phyloP scores from a whole-genome alignment of 768 basidiomycete species.

The Trametes coccinea region DNA sequence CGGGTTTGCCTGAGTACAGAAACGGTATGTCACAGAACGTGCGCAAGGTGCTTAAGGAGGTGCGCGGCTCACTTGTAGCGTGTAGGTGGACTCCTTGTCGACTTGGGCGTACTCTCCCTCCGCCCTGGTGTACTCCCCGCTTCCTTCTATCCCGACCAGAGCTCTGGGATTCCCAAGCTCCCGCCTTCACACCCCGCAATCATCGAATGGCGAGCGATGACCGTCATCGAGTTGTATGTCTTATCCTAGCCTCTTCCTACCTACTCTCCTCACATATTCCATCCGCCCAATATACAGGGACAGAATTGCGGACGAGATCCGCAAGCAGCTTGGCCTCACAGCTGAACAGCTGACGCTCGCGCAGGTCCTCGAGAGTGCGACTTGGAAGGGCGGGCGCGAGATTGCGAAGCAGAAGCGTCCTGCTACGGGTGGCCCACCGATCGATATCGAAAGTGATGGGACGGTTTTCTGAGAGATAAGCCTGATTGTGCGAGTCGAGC shows the following conservation, averaged over 20 bases:
- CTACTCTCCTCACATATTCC: neutral
- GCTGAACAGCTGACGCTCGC: constrained; percentile 65
- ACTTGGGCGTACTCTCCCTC: constrained; percentile 76
- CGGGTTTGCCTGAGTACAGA: constrained; percentile 93
- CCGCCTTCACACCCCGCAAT: constrained; percentile 84
- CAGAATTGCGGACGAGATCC: constrained; percentile 72
- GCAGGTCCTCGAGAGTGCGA: constrained; percentile 91
- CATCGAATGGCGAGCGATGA: constrained; percentile 96
- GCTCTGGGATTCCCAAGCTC: constrained; percentile 59
- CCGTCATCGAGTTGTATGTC: constrained; percentile 85
- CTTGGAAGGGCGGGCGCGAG: constrained; percentile 96
- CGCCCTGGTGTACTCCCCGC: constrained; percentile 52
- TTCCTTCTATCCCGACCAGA: constrained; percentile 44
- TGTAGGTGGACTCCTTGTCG: constrained; percentile 83
- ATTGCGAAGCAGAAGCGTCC: constrained; percentile 81
- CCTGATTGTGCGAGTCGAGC: too few relatives aligned
- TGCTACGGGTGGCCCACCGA: constrained; percentile 76
- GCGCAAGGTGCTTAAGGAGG: too few relatives aligned
- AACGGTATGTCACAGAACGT: constrained; percentile 55
- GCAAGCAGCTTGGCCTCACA: constrained; percentile 53
- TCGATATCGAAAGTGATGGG: constrained; percentile 84
- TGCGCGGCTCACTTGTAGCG: neutral
- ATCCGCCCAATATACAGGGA: constrained; percentile 52
- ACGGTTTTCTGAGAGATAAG: constrained; percentile 60
- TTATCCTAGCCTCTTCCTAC: neutral